Base-by-base conservation (phyloP, 352 stramenopile genomes). In the Vaucheria bursata region DNA sequence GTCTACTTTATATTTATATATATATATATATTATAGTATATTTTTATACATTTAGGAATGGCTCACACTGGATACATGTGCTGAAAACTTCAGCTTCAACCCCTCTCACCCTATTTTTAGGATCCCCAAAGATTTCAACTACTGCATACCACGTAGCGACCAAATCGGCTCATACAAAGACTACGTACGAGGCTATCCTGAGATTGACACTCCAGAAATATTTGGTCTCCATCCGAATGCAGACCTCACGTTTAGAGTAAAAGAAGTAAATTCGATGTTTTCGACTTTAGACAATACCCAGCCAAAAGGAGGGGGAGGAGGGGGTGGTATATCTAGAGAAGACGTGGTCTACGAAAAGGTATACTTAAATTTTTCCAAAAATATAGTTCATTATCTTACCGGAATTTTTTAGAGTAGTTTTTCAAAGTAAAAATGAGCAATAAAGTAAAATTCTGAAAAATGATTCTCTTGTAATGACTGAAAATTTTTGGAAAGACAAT, bases 211-310 rank as follows among this genome's bases (percentile, higher is more conserved):
- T 69, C 95, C 96, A 32, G 96, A 98, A 86, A 97, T 99, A 82
- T 98, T 98, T 88, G 95, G 95, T 0, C 83, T 98, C 78, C 96
- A 99, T 76, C 95, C 94, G 74, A 99, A 98, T 85, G 96, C 95
- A 31, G 94, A 99, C 81, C 87, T 99, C 33, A 98, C 94, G 52
- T 98, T 97, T 85, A 90, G 93, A 33, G 93, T 98, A 1, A 97
- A 98, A 53, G 94, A 98, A 79, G 92, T 97, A 8, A 97, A 91
- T 71, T 82, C 90, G 59, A 82, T 98, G 49, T 90, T 98, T 6
- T 89, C 90, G 49, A 98, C 93, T 8, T 88, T 99, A 0, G 90
- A 89, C 4, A 92, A 97, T 65, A 98, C 95, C 1, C 95, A 98
- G 81, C 95, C 95, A 0, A 98, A 98, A 73, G 82, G 83, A 7